Evolutionary conservation across 495 filamentous ascomycete genomes (phyloP).

Genomic region (Talaromyces stipitatus): DNA sequence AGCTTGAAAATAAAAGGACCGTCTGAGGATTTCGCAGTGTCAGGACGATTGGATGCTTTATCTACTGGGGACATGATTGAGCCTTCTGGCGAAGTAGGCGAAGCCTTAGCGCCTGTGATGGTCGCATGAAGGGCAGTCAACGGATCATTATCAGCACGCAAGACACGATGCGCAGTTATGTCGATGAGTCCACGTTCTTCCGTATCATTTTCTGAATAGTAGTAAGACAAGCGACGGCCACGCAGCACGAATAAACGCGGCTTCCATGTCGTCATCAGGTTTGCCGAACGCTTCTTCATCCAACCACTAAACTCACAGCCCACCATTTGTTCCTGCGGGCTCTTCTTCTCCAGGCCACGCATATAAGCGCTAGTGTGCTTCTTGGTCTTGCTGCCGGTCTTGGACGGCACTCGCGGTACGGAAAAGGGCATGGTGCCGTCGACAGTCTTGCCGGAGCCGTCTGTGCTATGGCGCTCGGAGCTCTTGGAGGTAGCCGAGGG

Average conservation of each 20-base stretch:
- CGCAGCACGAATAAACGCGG: slow-evolving; percentile 87
- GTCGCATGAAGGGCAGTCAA: slow-evolving; percentile 87
- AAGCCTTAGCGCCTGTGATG: slow-evolving; percentile 75
- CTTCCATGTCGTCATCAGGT: slow-evolving; percentile 96
- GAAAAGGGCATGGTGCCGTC: slow-evolving; percentile 45
- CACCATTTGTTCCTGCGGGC: slow-evolving; percentile 74
- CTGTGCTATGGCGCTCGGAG: slow-evolving; percentile 64
- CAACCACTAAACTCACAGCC: slow-evolving; percentile 92
- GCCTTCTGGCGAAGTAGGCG: slow-evolving; percentile 63
- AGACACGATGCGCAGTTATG: slow-evolving; percentile 90
- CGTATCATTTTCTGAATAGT: slow-evolving; percentile 85
- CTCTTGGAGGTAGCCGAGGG: slow-evolving; percentile 72
- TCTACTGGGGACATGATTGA: slow-evolving; percentile 48
- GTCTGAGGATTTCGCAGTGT: slow-evolving; percentile 16
- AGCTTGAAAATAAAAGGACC: slow-evolving; percentile 96
- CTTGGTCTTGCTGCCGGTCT: slow-evolving; percentile 59
- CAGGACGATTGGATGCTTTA: slow-evolving; percentile 10
- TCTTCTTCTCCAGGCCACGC: slow-evolving; percentile 74
- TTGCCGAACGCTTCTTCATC: slow-evolving; percentile 99
- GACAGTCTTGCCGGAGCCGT: slow-evolving; percentile 53
- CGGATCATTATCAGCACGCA: slow-evolving; percentile 88
- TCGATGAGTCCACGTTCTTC: slow-evolving; percentile 95
- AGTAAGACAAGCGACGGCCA: slow-evolving; percentile 87
- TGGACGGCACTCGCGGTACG: slow-evolving; percentile 31
- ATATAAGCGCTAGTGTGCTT: slow-evolving; percentile 92